Evolutionary conservation across 345 rosid genomes (phyloP).

Genomic region (Eucalyptus grandis): DNA sequence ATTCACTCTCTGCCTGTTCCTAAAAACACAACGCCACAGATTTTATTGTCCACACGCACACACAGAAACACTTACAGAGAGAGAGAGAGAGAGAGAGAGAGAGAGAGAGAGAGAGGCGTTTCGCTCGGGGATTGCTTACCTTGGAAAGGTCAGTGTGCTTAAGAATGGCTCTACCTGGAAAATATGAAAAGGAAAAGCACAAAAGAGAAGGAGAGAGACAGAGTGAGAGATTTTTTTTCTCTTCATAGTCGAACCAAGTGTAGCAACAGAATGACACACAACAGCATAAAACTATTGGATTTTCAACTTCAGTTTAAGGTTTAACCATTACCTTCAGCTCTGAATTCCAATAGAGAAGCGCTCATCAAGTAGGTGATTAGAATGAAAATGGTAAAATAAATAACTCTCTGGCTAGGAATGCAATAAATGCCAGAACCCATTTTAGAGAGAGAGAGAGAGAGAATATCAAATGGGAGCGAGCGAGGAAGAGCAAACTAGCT

Average conservation of each 20-base stretch:
- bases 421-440: slow-evolving; percentile 4
- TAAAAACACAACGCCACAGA: background rate
- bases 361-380: background rate
- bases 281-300: background rate
- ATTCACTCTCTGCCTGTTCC: slow-evolving; percentile 13
- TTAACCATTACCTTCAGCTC: background rate
- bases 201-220: background rate
- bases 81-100: background rate
- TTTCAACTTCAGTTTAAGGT: background rate
- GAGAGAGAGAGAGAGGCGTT: background rate
- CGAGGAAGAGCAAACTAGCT: background rate
- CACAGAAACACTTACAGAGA: background rate
- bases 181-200: background rate
- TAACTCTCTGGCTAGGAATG: background rate
- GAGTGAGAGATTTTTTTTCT: background rate
- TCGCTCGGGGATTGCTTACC: slow-evolving; percentile 9
- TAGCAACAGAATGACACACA: background rate
- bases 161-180: slow-evolving; percentile 50
- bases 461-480: background rate
- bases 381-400: slow-evolving; percentile 6
- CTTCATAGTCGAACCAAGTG: background rate
- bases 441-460: background rate
- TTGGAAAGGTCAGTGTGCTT: slow-evolving; percentile 9
- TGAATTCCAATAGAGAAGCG: background rate
- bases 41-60: background rate